These are phyloP conservation scores for Leucocoprinus sp. DNA, from an alignment of 768 basidiomycete species.

Conservation along the genomic window DNA sequence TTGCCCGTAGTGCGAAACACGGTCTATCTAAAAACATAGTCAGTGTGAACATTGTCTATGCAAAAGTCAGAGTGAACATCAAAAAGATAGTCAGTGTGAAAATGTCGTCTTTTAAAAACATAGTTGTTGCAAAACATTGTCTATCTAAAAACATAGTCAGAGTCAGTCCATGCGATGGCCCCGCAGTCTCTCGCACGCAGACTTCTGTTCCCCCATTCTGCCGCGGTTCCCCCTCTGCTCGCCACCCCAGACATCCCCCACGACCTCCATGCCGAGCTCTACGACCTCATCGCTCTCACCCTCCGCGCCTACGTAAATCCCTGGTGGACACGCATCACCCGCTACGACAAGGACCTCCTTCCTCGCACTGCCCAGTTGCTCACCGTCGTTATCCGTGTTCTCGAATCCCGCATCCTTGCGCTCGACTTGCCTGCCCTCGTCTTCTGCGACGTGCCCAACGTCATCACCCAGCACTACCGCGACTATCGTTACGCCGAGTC, in stretches of 20 bases:
- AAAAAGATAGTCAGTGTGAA: no score
- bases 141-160: no score
- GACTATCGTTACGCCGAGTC: conserved; percentile 67
- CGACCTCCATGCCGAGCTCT: conserved; percentile 61
- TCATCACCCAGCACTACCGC: conserved; percentile 67
- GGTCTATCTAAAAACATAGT: no score
- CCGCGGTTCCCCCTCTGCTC: conserved; percentile 45
- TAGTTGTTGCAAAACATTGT: no score
- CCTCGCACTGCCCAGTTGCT: conserved; percentile 60
- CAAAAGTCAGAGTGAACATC: no score
- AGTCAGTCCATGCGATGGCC: no score
- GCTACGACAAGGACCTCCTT: conserved; percentile 78
- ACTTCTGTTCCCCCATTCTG: conserved; percentile 53
- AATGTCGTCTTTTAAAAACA: no score
- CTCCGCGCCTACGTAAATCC: conserved; percentile 73
- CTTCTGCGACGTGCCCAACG: conserved; percentile 50
- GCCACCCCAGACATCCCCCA: conserved; percentile 31
- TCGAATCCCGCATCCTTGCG: conserved; percentile 49
- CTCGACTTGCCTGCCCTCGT: conserved; percentile 56
- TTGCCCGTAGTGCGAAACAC: no score
- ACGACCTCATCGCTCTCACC: conserved; percentile 73
- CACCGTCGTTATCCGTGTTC: conserved; percentile 43
- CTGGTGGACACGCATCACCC: conserved; percentile 81
- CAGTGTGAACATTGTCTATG: no score
- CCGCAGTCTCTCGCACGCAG: conserved; percentile 42